Evolutionary conservation across 805 yeast species (phyloP).

Genomic region (Scheffersomyces stipitis): DNA sequence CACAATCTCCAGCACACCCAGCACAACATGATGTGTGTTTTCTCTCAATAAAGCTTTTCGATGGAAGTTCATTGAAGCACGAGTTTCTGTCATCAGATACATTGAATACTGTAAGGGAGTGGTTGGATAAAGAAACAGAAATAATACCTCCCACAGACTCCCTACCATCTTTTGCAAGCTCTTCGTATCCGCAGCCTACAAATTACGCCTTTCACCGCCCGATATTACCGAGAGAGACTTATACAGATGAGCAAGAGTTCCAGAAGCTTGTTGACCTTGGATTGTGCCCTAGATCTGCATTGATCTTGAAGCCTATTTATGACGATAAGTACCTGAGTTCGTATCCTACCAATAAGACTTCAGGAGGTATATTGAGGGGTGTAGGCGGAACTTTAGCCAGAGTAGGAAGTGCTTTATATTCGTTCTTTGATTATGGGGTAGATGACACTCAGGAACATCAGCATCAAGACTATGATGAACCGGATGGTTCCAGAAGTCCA

Average conservation of each 20-base stretch:
- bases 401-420: conserved; percentile 32
- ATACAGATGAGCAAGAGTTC: conserved; percentile 51
- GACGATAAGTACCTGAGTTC: conserved; percentile 21
- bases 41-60: conserved; percentile 62
- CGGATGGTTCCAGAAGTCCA: background rate
- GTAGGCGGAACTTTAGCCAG: conserved; percentile 7
- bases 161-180: conserved; percentile 52
- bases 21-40: conserved; percentile 29
- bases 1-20: conserved; percentile 14
- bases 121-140: conserved; percentile 53
- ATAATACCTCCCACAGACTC: conserved; percentile 36
- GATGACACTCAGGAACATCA: conserved; percentile 18
- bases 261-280: conserved; percentile 52
- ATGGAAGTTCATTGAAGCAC: conserved; percentile 59
- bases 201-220: conserved; percentile 39
- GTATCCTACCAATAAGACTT: conserved; percentile 15
- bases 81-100: conserved; percentile 47
- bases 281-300: conserved; percentile 69
- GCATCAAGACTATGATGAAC: conserved; percentile 4
- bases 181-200: conserved; percentile 59
- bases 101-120: conserved; percentile 57
- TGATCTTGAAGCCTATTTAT: conserved; percentile 66
- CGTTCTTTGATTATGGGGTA: conserved; percentile 43
- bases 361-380: conserved; percentile 9
- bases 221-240: conserved; percentile 49